phyloP scores from a whole-genome alignment of 768 basidiomycete genomes.

The Boletus rubroflammeus region DNA sequence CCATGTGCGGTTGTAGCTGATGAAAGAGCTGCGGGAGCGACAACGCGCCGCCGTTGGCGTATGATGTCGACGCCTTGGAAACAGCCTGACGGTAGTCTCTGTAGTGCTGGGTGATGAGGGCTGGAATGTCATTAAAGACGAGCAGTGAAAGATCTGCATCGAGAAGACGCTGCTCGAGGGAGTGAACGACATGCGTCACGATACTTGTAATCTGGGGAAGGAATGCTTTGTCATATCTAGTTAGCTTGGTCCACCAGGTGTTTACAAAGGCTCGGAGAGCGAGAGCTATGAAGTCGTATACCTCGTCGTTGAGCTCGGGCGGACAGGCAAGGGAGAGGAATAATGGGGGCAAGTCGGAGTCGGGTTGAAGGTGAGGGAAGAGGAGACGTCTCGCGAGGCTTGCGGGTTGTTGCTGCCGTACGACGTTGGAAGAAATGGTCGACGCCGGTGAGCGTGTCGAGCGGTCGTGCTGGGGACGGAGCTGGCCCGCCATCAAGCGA shows the following conservation, averaged over 20 bases:
- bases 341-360: constrained; percentile 49
- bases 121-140: constrained; percentile 59
- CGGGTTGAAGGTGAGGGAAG: constrained; percentile 49
- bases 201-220: constrained; percentile 66
- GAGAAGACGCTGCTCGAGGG: constrained; percentile 55
- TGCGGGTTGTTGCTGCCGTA: constrained; percentile 26
- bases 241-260: constrained; percentile 84
- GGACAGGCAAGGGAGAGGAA: constrained; percentile 43
- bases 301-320: constrained; percentile 52
- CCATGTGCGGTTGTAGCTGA: constrained; percentile 81
- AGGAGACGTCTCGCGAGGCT: constrained; percentile 57
- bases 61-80: constrained; percentile 61
- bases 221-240: constrained; percentile 80
- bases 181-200: constrained; percentile 53
- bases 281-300: constrained; percentile 76
- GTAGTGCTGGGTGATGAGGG: constrained; percentile 71
- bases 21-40: constrained; percentile 71
- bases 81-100: constrained; percentile 70
- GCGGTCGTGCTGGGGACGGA: constrained; percentile 1
- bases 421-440: constrained; percentile 14
- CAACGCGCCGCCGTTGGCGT: constrained; percentile 63
- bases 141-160: constrained; percentile 57
- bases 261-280: constrained; percentile 73
- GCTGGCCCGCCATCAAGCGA: constrained; percentile 1
- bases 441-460: constrained; percentile 26